Evolutionary conservation across 1,139 yeast species (phyloP).

Genomic region (Taiozyma sp.): DNA sequence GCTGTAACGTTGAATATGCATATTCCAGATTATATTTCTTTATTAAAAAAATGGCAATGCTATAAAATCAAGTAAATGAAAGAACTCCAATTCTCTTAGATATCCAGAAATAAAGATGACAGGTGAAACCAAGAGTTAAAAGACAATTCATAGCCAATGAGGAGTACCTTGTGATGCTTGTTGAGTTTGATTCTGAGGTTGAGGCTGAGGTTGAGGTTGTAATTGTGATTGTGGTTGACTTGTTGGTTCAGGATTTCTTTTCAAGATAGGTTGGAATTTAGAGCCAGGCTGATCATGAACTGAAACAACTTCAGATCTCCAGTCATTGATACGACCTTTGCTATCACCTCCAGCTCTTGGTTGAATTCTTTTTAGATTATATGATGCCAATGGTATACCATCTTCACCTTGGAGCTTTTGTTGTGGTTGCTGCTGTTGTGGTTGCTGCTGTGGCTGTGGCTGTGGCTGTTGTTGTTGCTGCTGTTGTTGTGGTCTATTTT

Average conservation of each 20-base stretch:
- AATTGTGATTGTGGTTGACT: slow-evolving; percentile 10
- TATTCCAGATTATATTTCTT: neutral
- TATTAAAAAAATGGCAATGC: neutral
- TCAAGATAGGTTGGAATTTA: neutral
- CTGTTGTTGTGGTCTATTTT: neutral
- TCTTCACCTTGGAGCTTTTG: neutral
- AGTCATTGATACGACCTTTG: neutral
- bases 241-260: slow-evolving; percentile 5
- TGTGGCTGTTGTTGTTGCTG: neutral
- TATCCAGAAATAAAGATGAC: neutral
- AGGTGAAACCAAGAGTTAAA: neutral
- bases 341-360: neutral
- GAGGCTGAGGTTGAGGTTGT: slow-evolving; percentile 3
- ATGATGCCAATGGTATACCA: neutral
- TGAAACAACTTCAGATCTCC: neutral
- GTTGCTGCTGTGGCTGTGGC: neutral
- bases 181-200: slow-evolving; percentile 4
- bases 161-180: slow-evolving; percentile 6
- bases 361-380: neutral
- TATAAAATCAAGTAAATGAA: neutral
- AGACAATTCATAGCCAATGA: slow-evolving; percentile 5
- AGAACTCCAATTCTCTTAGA: neutral
- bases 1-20: neutral
- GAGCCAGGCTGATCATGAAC: slow-evolving; percentile 7
- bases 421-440: neutral